Evolutionary conservation across 2,329 filamentous ascomycete species (phyloP).

Genomic region (Chalaropsis ovoidea): DNA sequence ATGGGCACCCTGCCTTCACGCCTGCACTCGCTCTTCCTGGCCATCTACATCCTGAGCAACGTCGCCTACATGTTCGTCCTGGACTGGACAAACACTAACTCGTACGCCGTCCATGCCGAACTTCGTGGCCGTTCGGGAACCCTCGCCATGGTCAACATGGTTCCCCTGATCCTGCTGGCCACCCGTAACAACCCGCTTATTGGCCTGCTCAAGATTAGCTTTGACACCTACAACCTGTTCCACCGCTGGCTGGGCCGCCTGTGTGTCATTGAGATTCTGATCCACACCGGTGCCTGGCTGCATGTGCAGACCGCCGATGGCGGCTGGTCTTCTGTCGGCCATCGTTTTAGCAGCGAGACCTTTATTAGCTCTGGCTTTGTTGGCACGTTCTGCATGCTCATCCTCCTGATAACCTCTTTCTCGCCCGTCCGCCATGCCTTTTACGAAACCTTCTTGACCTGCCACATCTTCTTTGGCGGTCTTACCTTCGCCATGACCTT

Average conservation of each 20-base stretch:
- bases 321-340: slow-evolving; percentile 49
- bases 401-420: slow-evolving; percentile 59
- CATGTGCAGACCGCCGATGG: slow-evolving; percentile 58
- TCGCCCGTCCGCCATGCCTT: slow-evolving; percentile 85
- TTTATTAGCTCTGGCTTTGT: slow-evolving; percentile 59
- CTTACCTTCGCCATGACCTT: slow-evolving; percentile 61
- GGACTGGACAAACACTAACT: slow-evolving; percentile 49
- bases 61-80: slow-evolving; percentile 52
- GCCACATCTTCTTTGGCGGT: slow-evolving; percentile 68
- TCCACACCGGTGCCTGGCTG: slow-evolving; percentile 61
- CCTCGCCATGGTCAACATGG: slow-evolving; percentile 65
- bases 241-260: slow-evolving; percentile 75
- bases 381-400: slow-evolving; percentile 49
- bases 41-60: slow-evolving; percentile 51
- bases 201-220: slow-evolving; percentile 59
- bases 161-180: slow-evolving; percentile 62
- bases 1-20: slow-evolving; percentile 57
- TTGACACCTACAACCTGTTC: slow-evolving; percentile 73
- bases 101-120: slow-evolving; percentile 50
- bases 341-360: slow-evolving; percentile 45
- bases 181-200: slow-evolving; percentile 72
- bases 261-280: slow-evolving; percentile 57
- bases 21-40: slow-evolving; percentile 50
- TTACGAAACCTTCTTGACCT: slow-evolving; percentile 89
- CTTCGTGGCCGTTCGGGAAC: slow-evolving; percentile 60